Evolutionary conservation across 2,329 filamentous ascomycete genomes (phyloP), one percentile per base, ranked within the genome.

Genomic region (Myrmaecium sp.): DNA sequence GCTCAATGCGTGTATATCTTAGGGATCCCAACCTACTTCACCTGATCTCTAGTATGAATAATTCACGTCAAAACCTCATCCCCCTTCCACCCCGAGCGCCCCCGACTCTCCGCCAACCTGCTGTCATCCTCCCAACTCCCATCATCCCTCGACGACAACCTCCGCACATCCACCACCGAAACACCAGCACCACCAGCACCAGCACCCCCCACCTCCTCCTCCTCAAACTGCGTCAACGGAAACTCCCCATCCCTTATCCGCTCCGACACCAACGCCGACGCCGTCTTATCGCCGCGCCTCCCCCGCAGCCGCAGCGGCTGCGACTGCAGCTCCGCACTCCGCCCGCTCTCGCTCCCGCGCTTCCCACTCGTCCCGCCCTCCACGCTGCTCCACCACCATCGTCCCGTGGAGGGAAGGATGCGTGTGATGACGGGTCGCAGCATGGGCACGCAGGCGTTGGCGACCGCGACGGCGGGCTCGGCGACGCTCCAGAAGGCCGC

Each of bases 401-500:
- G 16, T 13, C 21, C 21, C 10, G 16, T 6, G 11, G 11, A 3
- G n/a, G 30, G 27, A 9, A 25, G 21, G 17, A 29, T 16, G 14
- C 17, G 23, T 4, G 13, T 27, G 4, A 59, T 38, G 5, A 60
- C 40, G 5, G 55, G 54, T 1, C 54, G 48, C 17, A 58, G 40
- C 10, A 55, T 42, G 1, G 55, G 54, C 12, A 58, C 39, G 28
- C 51, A 58, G n/a, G 51, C 47, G 8, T 53, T 35, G 5, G 46
- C 46, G 7, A 59, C 44, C 18, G 44, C 53, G 15, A 58, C 39
- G 24, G 39, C 49, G 11, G 52, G 53, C 34, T 58, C 55, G 11
- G 54, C 33, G 6, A 42, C 44, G 10, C 42, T 46, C 35, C 53
- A 55, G 27, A 57, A 38, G 22, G 44, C 44, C 3, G 52, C 47